phyloP scores from a whole-genome alignment of 176 grass and related monocot genomes.

The Carex kokanica region DNA sequence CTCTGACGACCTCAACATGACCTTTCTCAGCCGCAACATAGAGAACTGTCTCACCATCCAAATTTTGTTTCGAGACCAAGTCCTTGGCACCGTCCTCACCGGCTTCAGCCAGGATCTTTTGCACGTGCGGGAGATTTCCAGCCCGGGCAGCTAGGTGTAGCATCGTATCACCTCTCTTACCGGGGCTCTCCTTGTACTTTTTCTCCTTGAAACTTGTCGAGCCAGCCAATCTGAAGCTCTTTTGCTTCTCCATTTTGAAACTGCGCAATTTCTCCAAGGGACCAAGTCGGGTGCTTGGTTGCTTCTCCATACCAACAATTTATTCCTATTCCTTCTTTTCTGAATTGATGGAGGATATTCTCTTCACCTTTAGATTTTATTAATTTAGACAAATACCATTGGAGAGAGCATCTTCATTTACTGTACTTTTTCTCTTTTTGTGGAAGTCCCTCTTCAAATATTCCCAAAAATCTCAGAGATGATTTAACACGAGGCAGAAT shows the following conservation, averaged over 20 bases:
- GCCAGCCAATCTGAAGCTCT: slow-evolving; percentile 44
- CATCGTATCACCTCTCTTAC: slow-evolving; percentile 64
- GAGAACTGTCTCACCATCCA: slow-evolving; percentile 72
- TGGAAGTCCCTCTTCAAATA: background rate
- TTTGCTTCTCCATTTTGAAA: slow-evolving; percentile 64
- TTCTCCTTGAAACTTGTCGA: slow-evolving; percentile 60
- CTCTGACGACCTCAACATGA: slow-evolving; percentile 58
- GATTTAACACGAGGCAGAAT: background rate
- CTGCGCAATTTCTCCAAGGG: slow-evolving; percentile 36
- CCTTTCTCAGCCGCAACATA: slow-evolving; percentile 86
- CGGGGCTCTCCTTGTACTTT: slow-evolving; percentile 69
- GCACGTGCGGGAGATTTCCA: slow-evolving; percentile 55
- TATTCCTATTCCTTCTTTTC: slow-evolving; percentile 12
- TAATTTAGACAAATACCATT: background rate
- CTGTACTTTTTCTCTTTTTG: background rate
- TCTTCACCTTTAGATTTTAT: slow-evolving; percentile 19
- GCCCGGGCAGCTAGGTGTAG: slow-evolving; percentile 81
- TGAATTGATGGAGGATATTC: background rate
- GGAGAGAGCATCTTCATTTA: slow-evolving; percentile 17
- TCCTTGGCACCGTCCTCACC: slow-evolving; percentile 39
- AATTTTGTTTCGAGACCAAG: slow-evolving; percentile 55
- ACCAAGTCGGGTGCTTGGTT: slow-evolving; percentile 62
- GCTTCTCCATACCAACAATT: slow-evolving; percentile 66
- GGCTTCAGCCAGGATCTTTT: slow-evolving; percentile 56
- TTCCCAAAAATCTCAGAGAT: background rate